These are phyloP conservation scores for Laguncularia racemosa DNA, from an alignment of 345 rosid genomes.

Conservation along the genomic window DNA sequence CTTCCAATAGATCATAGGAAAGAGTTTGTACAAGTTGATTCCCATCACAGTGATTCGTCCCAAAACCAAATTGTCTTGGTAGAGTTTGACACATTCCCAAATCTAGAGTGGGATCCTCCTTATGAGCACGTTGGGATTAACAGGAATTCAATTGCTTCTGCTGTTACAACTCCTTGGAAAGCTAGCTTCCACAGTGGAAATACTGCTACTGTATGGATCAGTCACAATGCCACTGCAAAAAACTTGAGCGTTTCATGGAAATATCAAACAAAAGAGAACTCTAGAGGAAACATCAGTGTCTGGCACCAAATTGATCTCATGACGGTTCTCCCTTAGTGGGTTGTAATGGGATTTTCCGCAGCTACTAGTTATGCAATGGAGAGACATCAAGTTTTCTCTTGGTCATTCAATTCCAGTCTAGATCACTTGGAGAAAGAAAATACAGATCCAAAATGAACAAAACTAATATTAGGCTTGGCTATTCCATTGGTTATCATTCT, in stretches of 20 bases:
- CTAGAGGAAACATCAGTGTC: slow-evolving; percentile 25
- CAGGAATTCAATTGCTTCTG: slow-evolving; percentile 15
- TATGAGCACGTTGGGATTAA: slow-evolving; percentile 19
- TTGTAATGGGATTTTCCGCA: slow-evolving; percentile 39
- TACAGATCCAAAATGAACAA: not conserved
- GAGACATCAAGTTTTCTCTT: slow-evolving; percentile 23
- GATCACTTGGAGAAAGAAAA: no score
- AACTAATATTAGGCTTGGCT: slow-evolving; percentile 6
- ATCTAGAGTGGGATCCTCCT: slow-evolving; percentile 22
- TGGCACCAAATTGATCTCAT: slow-evolving; percentile 34
- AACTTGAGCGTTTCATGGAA: slow-evolving; percentile 44
- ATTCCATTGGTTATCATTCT: slow-evolving; percentile 13
- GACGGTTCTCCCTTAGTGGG: slow-evolving; percentile 31
- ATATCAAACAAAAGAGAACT: slow-evolving; percentile 15
- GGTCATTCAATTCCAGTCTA: slow-evolving; percentile 35
- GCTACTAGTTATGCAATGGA: slow-evolving; percentile 11
- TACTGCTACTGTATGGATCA: slow-evolving; percentile 20
- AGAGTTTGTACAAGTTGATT: no score
- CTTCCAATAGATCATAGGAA: no score
- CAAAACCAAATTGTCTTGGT: slow-evolving; percentile 12
- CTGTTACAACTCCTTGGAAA: slow-evolving; percentile 25
- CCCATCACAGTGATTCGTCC: slow-evolving; percentile 1
- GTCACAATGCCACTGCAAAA: slow-evolving; percentile 24
- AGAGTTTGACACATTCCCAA: slow-evolving; percentile 17
- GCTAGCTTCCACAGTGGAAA: slow-evolving; percentile 17